These are phyloP conservation scores for Neofusicoccum parvum DNA, from an alignment of 2,329 filamentous ascomycete species.

Conservation along the genomic window DNA sequence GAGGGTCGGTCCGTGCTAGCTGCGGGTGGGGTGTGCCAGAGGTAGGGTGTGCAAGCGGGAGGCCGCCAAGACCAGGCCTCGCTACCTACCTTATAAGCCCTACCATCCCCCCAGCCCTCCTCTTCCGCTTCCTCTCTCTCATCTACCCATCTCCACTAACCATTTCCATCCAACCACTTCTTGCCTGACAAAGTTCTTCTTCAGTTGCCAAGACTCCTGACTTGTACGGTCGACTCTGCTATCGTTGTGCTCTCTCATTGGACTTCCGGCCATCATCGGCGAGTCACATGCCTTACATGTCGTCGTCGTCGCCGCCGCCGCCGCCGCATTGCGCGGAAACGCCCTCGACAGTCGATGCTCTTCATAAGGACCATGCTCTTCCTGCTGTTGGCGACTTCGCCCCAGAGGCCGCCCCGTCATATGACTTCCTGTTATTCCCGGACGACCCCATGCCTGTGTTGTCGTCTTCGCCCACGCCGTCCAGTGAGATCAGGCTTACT, in stretches of 20 bases:
- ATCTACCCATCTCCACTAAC: neutral
- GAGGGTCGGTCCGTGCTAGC: neutral
- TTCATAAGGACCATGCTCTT: neutral
- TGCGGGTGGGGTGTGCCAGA: constrained; percentile 3
- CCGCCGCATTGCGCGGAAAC: neutral
- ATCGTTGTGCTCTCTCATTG: neutral
- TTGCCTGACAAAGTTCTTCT: neutral
- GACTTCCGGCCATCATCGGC: neutral
- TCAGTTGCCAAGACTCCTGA: neutral
- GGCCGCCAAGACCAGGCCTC: constrained; percentile 19
- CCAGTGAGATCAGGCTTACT: neutral
- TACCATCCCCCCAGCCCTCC: constrained; percentile 1
- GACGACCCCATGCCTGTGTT: neutral
- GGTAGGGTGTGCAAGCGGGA: constrained; percentile 17
- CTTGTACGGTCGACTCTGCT: neutral
- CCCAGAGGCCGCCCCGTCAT: neutral
- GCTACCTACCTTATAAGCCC: constrained; percentile 16
- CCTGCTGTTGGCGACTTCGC: neutral
- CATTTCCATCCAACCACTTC: neutral
- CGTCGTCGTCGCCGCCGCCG: neutral
- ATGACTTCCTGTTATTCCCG: constrained; percentile 12
- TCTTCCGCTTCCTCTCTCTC: neutral
- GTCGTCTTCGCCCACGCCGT: neutral
- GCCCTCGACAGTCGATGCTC: neutral
- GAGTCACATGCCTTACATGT: neutral